Evolutionary conservation across 2,329 filamentous ascomycete species (phyloP).

Genomic region (Leptographium galeiforme): DNA sequence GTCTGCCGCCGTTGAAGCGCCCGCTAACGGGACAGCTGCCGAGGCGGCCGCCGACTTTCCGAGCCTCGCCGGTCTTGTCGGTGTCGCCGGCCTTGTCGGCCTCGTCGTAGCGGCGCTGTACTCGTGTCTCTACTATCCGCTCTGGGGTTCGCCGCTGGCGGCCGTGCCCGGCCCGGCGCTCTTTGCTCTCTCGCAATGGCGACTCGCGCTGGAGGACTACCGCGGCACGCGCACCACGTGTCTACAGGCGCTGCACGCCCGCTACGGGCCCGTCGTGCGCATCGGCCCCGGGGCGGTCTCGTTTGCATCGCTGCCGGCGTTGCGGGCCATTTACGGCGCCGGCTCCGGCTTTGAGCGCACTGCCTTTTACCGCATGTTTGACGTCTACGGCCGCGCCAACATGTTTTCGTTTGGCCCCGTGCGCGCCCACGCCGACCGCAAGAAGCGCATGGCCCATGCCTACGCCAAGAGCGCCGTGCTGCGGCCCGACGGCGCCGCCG

Average conservation of each 20-base stretch:
- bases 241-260: constrained; percentile 27
- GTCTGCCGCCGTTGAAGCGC: no score
- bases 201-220: constrained; percentile 30
- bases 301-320: constrained; percentile 25
- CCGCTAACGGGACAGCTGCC: neutral
- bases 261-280: constrained; percentile 33
- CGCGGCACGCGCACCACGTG: constrained; percentile 25
- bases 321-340: constrained; percentile 40
- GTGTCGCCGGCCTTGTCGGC: neutral
- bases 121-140: neutral
- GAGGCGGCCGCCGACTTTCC: neutral
- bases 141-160: constrained; percentile 4
- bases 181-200: constrained; percentile 29
- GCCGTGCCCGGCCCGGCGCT: constrained; percentile 22
- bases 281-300: constrained; percentile 32
- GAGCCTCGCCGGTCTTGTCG: no score
- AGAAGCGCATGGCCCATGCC: constrained; percentile 36
- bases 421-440: constrained; percentile 31
- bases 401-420: constrained; percentile 35
- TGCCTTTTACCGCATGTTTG: constrained; percentile 41
- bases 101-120: neutral
- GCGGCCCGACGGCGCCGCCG: constrained; percentile 20
- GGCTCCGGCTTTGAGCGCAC: constrained; percentile 37
- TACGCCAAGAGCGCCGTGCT: constrained; percentile 37
- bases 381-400: constrained; percentile 36